Evolutionary conservation across 2,329 filamentous ascomycete genomes (phyloP).

Genomic region (Domatiomyces globalis): DNA sequence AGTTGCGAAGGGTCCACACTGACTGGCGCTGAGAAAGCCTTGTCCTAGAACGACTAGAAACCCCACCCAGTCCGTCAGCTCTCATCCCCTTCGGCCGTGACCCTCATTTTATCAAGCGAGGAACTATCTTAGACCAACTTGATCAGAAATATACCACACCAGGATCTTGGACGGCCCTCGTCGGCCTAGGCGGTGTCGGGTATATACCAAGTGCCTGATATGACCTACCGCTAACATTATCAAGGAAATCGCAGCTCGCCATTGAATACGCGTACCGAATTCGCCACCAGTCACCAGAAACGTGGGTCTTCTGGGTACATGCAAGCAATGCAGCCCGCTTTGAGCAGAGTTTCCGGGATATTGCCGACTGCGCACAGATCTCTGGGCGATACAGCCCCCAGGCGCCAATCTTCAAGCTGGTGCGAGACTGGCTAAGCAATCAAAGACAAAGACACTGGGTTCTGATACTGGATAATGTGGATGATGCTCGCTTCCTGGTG

Average conservation of each 20-base stretch:
- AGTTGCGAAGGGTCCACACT: too few species aligned
- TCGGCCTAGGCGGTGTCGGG: conserved; percentile 26
- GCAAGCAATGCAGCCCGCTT: conserved; percentile 15
- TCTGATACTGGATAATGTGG: conserved; percentile 18
- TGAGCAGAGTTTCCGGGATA: conserved; percentile 17
- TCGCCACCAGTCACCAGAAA: conserved; percentile 12
- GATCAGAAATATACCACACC: conserved; percentile 11
- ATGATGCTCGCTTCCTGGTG: conserved; percentile 14
- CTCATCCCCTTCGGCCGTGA: conserved; percentile 23
- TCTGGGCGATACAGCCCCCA: conserved; percentile 11
- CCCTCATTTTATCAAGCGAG: conserved; percentile 21
- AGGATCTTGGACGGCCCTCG: conserved; percentile 19
- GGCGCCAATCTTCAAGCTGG: conserved; percentile 19
- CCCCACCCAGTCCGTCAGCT: conserved; percentile 13
- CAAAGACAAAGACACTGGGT: conserved; percentile 17
- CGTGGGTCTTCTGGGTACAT: conserved; percentile 22
- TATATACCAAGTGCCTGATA: conserved; percentile 16
- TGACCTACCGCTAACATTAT: neutral
- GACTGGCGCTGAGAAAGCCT: too few species aligned
- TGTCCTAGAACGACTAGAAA: neutral
- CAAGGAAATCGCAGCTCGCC: conserved; percentile 21
- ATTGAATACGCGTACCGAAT: conserved; percentile 19
- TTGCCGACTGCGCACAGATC: conserved; percentile 13
- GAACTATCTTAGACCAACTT: conserved; percentile 18
- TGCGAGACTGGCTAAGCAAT: conserved; percentile 15